Percentiles rank a stretch among this genome's conserved stretches.
These are phyloP conservation scores for Hevea brasiliensis DNA, from an alignment of 345 rosid species.

Conservation along the genomic window DNA sequence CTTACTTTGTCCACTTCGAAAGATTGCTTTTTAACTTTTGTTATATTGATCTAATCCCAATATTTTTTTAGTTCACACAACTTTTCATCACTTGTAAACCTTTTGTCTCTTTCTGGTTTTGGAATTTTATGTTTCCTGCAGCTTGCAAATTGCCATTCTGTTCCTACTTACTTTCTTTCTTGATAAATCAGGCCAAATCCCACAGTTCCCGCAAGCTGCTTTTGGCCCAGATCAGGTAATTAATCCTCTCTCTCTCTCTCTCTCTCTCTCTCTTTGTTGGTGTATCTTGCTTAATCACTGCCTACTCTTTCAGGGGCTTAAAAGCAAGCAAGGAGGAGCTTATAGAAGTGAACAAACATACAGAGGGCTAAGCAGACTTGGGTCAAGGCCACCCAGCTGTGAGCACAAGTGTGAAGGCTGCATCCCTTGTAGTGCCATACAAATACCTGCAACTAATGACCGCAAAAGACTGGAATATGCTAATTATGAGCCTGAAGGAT, in stretches of 20 bases:
- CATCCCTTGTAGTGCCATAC: conserved; percentile 34
- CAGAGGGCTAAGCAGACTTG: conserved; percentile 26
- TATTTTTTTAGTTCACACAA: background rate
- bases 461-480: conserved; percentile 15
- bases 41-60: background rate
- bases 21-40: background rate
- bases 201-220: background rate
- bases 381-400: conserved; percentile 39
- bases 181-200: conserved; percentile 4
- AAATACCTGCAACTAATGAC: conserved; percentile 31
- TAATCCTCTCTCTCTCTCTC: conserved; percentile 7
- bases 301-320: background rate
- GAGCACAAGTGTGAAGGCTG: conserved; percentile 26
- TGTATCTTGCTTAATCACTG: background rate
- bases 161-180: background rate
- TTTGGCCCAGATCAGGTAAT: conserved; percentile 15
- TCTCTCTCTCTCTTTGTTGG: background rate
- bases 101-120: background rate
- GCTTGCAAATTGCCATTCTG: background rate
- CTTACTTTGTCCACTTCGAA: background rate
- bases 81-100: background rate
- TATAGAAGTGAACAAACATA: conserved; percentile 5
- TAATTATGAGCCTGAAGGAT: conserved; percentile 43
- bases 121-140: background rate
- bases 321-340: background rate